Conservation (phyloP, 2,329 filamentous ascomycete genomes). For the Aspergillus vadensis region DNA sequence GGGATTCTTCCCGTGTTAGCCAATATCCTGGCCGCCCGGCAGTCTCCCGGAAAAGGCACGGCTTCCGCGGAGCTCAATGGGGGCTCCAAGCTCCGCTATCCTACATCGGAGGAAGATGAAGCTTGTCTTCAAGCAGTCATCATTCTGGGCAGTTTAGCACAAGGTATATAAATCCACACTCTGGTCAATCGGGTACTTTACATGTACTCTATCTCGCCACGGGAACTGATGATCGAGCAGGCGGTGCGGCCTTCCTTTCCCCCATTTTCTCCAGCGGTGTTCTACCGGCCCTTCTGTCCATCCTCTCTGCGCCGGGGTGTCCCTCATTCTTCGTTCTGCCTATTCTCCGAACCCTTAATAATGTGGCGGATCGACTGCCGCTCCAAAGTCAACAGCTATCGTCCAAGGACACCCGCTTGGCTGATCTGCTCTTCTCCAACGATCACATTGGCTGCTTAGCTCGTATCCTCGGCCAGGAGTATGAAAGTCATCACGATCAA, state of each 20-base stretch:
- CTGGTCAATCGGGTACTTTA: neutral
- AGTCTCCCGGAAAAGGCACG: conserved; percentile 37
- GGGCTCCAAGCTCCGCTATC: conserved; percentile 16
- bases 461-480: conserved; percentile 64
- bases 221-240: conserved; percentile 50
- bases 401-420: conserved; percentile 55
- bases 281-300: conserved; percentile 69
- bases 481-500: conserved; percentile 56
- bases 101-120: conserved; percentile 64
- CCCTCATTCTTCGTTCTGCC: conserved; percentile 69
- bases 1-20: conserved; percentile 63
- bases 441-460: conserved; percentile 64
- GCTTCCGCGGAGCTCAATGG: conserved; percentile 33
- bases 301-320: conserved; percentile 66
- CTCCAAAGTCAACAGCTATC: conserved; percentile 56
- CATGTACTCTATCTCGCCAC: neutral
- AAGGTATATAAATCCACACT: conserved; percentile 57
- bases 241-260: conserved; percentile 74
- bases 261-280: conserved; percentile 70
- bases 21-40: conserved; percentile 51
- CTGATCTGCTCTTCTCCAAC: conserved; percentile 65
- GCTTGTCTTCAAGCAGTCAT: conserved; percentile 77
- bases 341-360: conserved; percentile 72
- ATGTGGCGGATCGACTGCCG: conserved; percentile 66
- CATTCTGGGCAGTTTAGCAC: conserved; percentile 80